A percentile compares a stretch with the other conserved stretches of the same genome.
phyloP scores from a whole-genome alignment of 225 moss, liverwort and hornwort species.

The Sphagnum tenellum region DNA sequence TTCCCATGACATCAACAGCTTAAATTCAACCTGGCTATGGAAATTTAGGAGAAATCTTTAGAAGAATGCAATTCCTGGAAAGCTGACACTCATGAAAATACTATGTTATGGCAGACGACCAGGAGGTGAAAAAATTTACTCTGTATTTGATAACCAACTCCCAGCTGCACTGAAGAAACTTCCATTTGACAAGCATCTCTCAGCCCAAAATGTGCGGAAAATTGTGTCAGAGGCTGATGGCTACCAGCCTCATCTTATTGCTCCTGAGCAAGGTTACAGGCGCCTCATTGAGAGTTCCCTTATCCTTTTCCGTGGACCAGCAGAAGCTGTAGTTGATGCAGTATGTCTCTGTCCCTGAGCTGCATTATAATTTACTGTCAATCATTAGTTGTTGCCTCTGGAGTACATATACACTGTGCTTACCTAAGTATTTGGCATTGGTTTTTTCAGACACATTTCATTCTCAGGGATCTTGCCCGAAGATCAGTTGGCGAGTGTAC shows the following conservation, averaged over 20 bases:
- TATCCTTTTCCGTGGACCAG: constrained; percentile 47
- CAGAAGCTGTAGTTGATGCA: constrained; percentile 60
- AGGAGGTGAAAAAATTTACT: constrained; percentile 55
- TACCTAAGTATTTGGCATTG: neutral
- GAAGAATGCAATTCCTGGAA: no score
- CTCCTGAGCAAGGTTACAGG: constrained; percentile 64
- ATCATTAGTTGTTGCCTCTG: no score
- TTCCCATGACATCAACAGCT: no score
- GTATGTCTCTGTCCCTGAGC: constrained; percentile 14
- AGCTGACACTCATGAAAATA: no score
- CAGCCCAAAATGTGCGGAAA: constrained; percentile 45
- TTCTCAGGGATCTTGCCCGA: constrained; percentile 86
- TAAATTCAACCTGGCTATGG: no score
- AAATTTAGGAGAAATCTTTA: no score
- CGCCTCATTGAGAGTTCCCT: constrained; percentile 56
- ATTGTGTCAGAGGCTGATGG: constrained; percentile 64
- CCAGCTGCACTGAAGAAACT: constrained; percentile 64
- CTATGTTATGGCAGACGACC: constrained; percentile 34
- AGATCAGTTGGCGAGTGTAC: constrained; percentile 76
- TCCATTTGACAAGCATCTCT: constrained; percentile 60
- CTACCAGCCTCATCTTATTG: constrained; percentile 62
- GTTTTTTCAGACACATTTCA: constrained; percentile 59
- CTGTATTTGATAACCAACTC: constrained; percentile 52
- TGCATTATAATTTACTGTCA: no score
- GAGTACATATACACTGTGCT: no score